These are phyloP conservation scores for Leccinum longicurvipes DNA, from an alignment of 768 basidiomycete genomes.

Conservation along the genomic window DNA sequence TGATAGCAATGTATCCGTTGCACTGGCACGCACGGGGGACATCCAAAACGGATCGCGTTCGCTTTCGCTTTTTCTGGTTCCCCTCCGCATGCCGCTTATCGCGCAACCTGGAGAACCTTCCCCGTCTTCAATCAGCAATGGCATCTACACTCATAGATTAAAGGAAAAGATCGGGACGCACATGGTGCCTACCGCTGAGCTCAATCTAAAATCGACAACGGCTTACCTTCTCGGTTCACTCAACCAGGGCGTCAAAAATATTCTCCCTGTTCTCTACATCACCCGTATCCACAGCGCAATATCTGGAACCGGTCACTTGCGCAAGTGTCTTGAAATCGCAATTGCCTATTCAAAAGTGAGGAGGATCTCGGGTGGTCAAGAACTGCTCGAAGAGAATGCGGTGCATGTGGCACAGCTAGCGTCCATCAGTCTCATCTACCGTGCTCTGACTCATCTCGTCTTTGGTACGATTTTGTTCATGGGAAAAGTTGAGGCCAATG, in stretches of 20 bases:
- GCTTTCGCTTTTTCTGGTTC: conserved; percentile 73
- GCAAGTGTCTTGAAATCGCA: conserved; percentile 63
- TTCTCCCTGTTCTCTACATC: conserved; percentile 72
- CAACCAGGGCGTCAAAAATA: conserved; percentile 62
- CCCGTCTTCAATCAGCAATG: conserved; percentile 54
- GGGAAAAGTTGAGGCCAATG: conserved; percentile 58
- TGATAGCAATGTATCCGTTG: conserved; percentile 68
- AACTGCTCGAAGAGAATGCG: conserved; percentile 50
- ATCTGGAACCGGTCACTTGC: conserved; percentile 51
- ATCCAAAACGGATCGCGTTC: conserved; percentile 53
- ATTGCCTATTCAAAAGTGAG: conserved; percentile 62
- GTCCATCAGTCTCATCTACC: conserved; percentile 56
- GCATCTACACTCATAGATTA: conserved; percentile 65
- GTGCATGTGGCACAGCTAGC: conserved; percentile 67
- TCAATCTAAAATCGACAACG: conserved; percentile 54
- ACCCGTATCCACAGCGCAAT: conserved; percentile 69
- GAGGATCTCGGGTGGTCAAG: conserved; percentile 47
- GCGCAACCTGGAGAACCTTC: conserved; percentile 37
- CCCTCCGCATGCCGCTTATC: conserved; percentile 53
- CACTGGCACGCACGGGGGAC: conserved; percentile 69
- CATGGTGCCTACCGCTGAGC: conserved; percentile 71
- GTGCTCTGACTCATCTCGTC: conserved; percentile 59
- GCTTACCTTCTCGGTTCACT: conserved; percentile 60
- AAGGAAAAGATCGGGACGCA: conserved; percentile 81
- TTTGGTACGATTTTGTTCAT: conserved; percentile 59